Base-by-base conservation (phyloP, 345 rosid species). In the Camelina laxa region DNA sequence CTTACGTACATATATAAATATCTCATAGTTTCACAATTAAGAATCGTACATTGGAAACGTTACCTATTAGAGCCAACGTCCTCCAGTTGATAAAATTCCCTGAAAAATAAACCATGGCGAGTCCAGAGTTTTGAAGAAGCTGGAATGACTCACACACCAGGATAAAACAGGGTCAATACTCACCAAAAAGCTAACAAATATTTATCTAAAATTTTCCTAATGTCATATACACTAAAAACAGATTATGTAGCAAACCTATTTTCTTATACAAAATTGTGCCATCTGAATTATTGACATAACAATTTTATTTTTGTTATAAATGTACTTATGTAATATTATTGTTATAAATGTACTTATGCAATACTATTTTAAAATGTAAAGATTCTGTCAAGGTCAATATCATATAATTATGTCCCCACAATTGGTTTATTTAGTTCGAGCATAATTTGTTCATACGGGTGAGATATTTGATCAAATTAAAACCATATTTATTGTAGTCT, bases 71-170 rank as follows among this genome's bases (percentile, higher is more conserved):
- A 39, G 82, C 82, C 65, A 80, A 36, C 8, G 2, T 51, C 67
- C 82, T 70, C 82, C 82, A 80, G 6, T 16, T 50, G 45, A 80
- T 11, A 56, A 65, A 70, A 70, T 70, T 75, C 15, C 82, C 82
- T 60, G n/a, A 19, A 31, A 70, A 70, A 60, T 20, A 80, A 33
- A 47, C 66, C 67, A 75, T 16, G 44, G 82, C 75, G 13, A 65
- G 2, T 71, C 82, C 82, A 35, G 51, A 53, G 41, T 75, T 80
- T 75, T 70, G 80, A 49, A 75, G 72, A 49, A 80, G 69, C 82
- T 79, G 60, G 33, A 20, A 51, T 55, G 17, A 68, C 48, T 48
- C 50, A 38, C 16, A 47, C 16, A 47, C n/a, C 3, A 74, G 5
- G 11, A 35, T 7, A 15, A 56, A 21, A 21, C 55, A 6, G 13